Base-by-base conservation (phyloP, 1,284 basidiomycete genomes). In the Meira miltonrushii region DNA sequence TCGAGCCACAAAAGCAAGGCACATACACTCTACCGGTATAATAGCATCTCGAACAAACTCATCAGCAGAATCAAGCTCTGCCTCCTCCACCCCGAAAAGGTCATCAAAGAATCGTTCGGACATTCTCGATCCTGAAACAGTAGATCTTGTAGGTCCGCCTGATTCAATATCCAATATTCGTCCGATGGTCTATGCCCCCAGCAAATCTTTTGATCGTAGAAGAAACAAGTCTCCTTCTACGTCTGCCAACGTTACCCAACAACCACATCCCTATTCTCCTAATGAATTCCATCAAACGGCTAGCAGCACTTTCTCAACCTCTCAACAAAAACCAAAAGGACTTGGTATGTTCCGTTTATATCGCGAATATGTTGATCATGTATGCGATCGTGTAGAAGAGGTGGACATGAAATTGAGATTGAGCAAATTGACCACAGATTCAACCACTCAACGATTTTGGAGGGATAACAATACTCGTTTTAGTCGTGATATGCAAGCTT, bases 381-480 rank as follows among this genome's bases (percentile, higher is more conserved):
- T 72, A 7, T 52, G 63, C 6, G 25, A 25, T 48, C 19, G 39
- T 28, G 50, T 53, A 5, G 71, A 77, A 48, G 65, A 65, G 39
- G 72, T 70, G 19, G 68, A 72, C 33, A 62, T 77, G 8, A 53
- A 61, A 28, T 69, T 71, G 37, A 65, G 68, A 28, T 59, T 75
- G 12, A 62, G 65, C 39, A 66, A 66, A 57, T 59, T 65, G 2
- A 54, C 68, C n/a, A 66, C 68, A 1, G 69, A 74, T 50, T 66
- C 64, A 49, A 71, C 72, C 59, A 73, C 75, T 58, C 73, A 77
- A 59, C 71, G 74, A 40, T 77, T 77, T 46, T 77, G 74, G 74
- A 57, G 67, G 23, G 74, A 77, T 54, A 77, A 77, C 59, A 77
- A 77, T 43, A 60, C 59, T 11, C 64, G 74, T 1, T 77, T 77